A percentile compares a stretch with the other conserved stretches of the same genome.
phyloP scores from a whole-genome alignment of 1,139 yeast genomes.

The Hyphopichia khmerensis region DNA sequence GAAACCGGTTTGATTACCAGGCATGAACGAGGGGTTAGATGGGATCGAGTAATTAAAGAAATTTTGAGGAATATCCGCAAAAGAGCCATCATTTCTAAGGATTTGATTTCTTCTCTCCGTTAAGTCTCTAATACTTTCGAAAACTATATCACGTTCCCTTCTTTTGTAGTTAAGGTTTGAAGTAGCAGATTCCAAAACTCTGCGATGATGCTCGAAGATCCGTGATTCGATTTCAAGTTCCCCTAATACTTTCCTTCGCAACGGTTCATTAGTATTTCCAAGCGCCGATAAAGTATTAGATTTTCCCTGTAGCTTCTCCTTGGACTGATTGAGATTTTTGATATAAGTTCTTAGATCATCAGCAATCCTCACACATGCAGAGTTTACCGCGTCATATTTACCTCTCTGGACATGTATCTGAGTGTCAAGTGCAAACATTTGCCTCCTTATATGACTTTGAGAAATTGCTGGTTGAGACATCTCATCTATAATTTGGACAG shows the following conservation, averaged over 20 bases:
- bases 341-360: background rate
- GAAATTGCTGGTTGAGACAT: no score
- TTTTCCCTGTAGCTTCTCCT: background rate
- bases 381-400: background rate
- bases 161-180: background rate
- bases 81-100: no score
- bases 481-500: background rate
- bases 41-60: no score
- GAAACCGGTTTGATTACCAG: conserved; percentile 15
- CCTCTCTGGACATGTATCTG: background rate
- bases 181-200: background rate
- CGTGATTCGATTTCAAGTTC: background rate
- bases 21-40: background rate
- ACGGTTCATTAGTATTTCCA: background rate
- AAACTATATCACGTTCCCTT: background rate
- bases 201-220: background rate
- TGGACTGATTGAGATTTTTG: background rate
- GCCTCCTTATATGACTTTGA: no score
- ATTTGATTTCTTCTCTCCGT: background rate
- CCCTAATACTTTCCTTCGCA: background rate
- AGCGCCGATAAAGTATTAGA: background rate
- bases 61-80: no score
- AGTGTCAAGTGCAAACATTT: background rate
- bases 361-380: background rate
- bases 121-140: background rate